Evolutionary conservation across 768 basidiomycete genomes (phyloP), one percentile per base, ranked within the genome.

Genomic region (Boletus tomentosulus): DNA sequence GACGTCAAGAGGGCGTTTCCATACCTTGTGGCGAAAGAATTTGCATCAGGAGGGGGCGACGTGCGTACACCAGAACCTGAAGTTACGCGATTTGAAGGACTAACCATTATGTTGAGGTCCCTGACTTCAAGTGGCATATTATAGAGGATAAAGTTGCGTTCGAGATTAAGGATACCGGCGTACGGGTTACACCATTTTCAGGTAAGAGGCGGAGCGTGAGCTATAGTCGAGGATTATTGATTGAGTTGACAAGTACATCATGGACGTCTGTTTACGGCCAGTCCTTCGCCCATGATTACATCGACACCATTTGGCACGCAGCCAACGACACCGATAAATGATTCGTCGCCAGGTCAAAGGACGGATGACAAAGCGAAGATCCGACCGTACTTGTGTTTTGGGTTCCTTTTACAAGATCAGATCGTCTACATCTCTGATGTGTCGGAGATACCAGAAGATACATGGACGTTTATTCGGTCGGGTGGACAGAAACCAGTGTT

Each of bases 341-440:
- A 30, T 30, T 64, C 69, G 7, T 64, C 74, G 13, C 63, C 67
- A 4, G 59, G 62, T 33, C 59, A 58, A 25, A 52, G 50, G 28
- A 25, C 54, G 24, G 50, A 55, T 24, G 43, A 38, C 30, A 51
- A 34, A 47, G 46, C 1, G 15, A 56, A 52, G 46, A 74, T 83
- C 16, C 70, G 72, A n/a, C 86, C 86, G 2, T 87, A 84, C 64
- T 62, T 81, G 47, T 85, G 81, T 62, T 78, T 85, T 61, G 88
- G 85, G 28, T 90, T 90, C 73, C 77, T 81, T 62, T 74, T 89
- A 44, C 79, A 85, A 61, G 73, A 85, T 34, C 71, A 78, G 30
- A 70, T 95, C 44, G 74, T 83, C 13, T 95, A 95, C 72, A 76
- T 96, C 55, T 86, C 87, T 27, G 94, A 97, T 67, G 88, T 86